A percentile compares a stretch with the other conserved stretches of the same genome.
Evolutionary conservation across 176 grass and related monocot genomes (phyloP).

Genomic region (Oryza brachyantha): DNA sequence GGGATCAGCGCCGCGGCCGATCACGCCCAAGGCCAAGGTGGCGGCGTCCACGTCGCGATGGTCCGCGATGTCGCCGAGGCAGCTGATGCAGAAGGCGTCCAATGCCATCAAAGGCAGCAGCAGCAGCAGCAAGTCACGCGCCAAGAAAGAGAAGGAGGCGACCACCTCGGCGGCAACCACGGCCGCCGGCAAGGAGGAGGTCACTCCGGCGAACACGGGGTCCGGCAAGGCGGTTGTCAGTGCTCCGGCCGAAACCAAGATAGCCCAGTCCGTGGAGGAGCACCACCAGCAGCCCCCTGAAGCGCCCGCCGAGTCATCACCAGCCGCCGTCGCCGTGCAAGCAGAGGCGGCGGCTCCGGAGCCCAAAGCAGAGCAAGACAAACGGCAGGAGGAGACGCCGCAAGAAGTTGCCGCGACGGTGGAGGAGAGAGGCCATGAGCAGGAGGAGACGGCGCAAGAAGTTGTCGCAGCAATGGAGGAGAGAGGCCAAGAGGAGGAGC

Average conservation of each 20-base stretch:
- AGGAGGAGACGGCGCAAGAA: not conserved
- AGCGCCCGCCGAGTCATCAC: conserved; percentile 12
- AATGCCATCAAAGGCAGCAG: conserved; percentile 31
- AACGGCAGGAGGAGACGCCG: not conserved
- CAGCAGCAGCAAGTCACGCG: conserved; percentile 6
- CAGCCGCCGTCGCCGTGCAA: conserved; percentile 1
- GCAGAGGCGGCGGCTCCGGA: conserved; percentile 19
- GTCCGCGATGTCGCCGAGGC: conserved; percentile 38
- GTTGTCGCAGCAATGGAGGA: too few relatives aligned
- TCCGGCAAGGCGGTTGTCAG: not conserved
- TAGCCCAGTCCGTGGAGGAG: not conserved
- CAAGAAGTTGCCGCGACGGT: too few relatives aligned
- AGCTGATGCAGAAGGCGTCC: conserved; percentile 53
- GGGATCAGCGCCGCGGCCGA: not conserved
- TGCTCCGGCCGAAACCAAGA: not conserved
- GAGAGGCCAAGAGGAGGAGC: not conserved
- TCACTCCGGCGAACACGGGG: not conserved
- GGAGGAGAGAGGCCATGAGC: too few relatives aligned
- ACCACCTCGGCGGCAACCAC: not conserved
- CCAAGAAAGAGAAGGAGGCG: conserved; percentile 15
- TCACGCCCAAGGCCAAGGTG: conserved; percentile 17
- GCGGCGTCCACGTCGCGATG: conserved; percentile 27
- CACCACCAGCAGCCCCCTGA: not conserved
- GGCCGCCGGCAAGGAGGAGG: not conserved
- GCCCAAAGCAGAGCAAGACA: not conserved